A percentile compares a stretch with the other conserved stretches of the same genome.
Evolutionary conservation across 1,139 yeast species (phyloP).

Genomic region (Geotrichum macrosporum): DNA sequence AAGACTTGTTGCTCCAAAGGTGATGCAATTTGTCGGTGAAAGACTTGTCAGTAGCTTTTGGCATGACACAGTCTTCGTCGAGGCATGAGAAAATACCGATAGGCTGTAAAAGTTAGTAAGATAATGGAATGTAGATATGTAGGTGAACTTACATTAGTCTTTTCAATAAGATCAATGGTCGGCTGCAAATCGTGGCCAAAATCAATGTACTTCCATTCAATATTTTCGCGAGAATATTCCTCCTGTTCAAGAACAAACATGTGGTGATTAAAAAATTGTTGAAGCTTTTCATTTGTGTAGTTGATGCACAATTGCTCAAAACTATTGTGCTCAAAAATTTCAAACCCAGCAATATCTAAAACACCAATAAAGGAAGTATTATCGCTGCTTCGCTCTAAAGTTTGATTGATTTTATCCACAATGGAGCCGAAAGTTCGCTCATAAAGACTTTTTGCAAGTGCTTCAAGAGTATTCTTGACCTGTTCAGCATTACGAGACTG

Average conservation of each 20-base stretch:
- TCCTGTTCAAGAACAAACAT: conserved; percentile 96
- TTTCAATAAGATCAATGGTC: conserved; percentile 87
- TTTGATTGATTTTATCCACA: conserved; percentile 72
- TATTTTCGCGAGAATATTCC: conserved; percentile 87
- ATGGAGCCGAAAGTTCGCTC: conserved; percentile 78
- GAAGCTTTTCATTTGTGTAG: conserved; percentile 91
- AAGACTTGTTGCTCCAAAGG: conserved; percentile 55
- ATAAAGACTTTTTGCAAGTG: conserved; percentile 80
- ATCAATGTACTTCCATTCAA: conserved; percentile 94
- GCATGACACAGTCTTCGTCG: conserved; percentile 95
- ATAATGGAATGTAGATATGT: neutral
- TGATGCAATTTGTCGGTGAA: conserved; percentile 75
- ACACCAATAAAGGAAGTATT: conserved; percentile 76
- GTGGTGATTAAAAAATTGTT: conserved; percentile 96
- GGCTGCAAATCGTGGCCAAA: conserved; percentile 96
- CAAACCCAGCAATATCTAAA: conserved; percentile 96
- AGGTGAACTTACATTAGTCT: conserved; percentile 35
- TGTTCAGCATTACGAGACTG: conserved; percentile 78
- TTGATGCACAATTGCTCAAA: conserved; percentile 97
- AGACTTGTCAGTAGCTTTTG: conserved; percentile 77
- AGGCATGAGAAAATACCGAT: conserved; percentile 84
- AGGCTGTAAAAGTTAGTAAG: conserved; percentile 40
- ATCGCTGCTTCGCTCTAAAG: conserved; percentile 45
- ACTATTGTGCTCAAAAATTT: conserved; percentile 83
- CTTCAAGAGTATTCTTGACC: conserved; percentile 77